These are phyloP conservation scores for Calonectria henricotiae DNA, from an alignment of 2,329 filamentous ascomycete genomes.

Conservation along the genomic window DNA sequence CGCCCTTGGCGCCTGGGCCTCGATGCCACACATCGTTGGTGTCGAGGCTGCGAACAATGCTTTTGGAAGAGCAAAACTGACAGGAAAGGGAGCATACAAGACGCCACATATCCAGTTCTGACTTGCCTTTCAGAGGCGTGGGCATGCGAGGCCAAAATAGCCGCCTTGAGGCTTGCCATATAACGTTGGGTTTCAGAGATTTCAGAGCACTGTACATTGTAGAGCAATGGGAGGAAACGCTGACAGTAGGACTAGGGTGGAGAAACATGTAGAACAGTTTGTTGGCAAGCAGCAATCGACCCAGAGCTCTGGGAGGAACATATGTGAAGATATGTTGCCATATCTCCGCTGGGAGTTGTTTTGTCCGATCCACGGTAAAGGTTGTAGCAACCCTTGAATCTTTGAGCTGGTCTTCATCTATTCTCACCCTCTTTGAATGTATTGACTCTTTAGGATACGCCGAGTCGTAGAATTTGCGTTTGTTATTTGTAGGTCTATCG, in stretches of 20 bases:
- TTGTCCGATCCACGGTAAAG: constrained; percentile 44
- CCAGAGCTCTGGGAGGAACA: constrained; percentile 75
- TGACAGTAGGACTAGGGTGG: constrained; percentile 62
- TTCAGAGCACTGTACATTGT: constrained; percentile 51
- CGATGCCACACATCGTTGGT: constrained; percentile 67
- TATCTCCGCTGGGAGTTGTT: constrained; percentile 71
- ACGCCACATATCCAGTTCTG: constrained; percentile 85
- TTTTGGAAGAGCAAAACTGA: constrained; percentile 75
- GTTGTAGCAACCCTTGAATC: constrained; percentile 33
- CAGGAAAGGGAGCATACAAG: constrained; percentile 76
- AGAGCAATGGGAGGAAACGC: constrained; percentile 42
- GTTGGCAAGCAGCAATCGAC: constrained; percentile 78
- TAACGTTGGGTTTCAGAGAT: constrained; percentile 71
- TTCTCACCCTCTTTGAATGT: constrained; percentile 46
- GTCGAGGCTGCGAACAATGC: constrained; percentile 40
- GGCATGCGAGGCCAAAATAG: constrained; percentile 79
- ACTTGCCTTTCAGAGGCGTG: constrained; percentile 75
- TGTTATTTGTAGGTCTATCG: constrained; percentile 39
- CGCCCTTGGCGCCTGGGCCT: constrained; percentile 75
- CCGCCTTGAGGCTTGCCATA: constrained; percentile 82
- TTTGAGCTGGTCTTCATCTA: constrained; percentile 39
- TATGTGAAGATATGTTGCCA: constrained; percentile 82
- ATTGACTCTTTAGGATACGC: constrained; percentile 35
- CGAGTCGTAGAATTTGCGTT: constrained; percentile 43
- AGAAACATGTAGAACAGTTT: constrained; percentile 76